These are phyloP conservation scores for Zhuliangozyma blackwelliae DNA, from an alignment of 1,139 yeast species.

Conservation along the genomic window DNA sequence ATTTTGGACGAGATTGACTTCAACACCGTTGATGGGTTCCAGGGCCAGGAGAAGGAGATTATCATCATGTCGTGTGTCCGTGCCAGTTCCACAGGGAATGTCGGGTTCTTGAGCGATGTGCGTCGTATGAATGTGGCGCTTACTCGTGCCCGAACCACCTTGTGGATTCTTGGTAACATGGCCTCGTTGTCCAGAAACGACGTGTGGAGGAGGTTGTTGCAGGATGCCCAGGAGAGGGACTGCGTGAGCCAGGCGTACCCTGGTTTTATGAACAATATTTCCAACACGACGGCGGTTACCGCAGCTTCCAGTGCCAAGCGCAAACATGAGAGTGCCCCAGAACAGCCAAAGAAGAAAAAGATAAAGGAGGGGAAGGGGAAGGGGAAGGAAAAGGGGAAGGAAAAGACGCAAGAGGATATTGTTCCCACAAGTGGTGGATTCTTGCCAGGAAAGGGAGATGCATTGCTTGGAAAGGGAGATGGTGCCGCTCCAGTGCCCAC, in stretches of 20 bases:
- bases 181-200: slow-evolving; percentile 56
- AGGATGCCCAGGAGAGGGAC: slow-evolving; percentile 55
- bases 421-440: slow-evolving; percentile 3
- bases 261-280: slow-evolving; percentile 26
- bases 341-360: slow-evolving; percentile 1
- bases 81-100: slow-evolving; percentile 63
- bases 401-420: background rate
- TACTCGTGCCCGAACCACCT: slow-evolving; percentile 86
- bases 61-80: slow-evolving; percentile 94
- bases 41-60: slow-evolving; percentile 96
- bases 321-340: background rate
- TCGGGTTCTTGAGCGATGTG: slow-evolving; percentile 85
- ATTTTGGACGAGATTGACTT: slow-evolving; percentile 73
- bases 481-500: no score
- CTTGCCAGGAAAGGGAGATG: background rate
- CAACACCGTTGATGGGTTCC: slow-evolving; percentile 96
- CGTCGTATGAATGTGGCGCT: slow-evolving; percentile 95
- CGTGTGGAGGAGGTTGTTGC: slow-evolving; percentile 65
- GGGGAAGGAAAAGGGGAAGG: background rate
- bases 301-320: slow-evolving; percentile 1
- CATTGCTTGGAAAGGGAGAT: no score
- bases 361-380: background rate
- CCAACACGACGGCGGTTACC: background rate
- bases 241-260: slow-evolving; percentile 31
- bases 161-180: slow-evolving; percentile 88